These are phyloP conservation scores for Ophiostoma sp. DNA, from an alignment of 2,329 filamentous ascomycete species.

Conservation along the genomic window DNA sequence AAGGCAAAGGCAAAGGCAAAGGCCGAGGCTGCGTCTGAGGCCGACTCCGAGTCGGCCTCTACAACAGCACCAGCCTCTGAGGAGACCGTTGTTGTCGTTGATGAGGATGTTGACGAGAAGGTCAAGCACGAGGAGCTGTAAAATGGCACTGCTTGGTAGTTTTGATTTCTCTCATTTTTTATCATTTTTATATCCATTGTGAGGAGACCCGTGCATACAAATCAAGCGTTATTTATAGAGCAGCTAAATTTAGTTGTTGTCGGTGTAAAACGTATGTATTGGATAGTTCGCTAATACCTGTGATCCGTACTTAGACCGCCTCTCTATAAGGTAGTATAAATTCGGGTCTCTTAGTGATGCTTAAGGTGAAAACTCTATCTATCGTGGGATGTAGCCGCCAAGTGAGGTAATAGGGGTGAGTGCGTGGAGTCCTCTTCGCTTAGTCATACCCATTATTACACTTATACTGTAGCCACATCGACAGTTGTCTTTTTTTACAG, in stretches of 20 bases:
- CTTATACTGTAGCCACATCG: no score
- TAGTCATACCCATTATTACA: no score
- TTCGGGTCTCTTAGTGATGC: no score
- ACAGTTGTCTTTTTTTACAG: not conserved
- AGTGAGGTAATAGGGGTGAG: no score
- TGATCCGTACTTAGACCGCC: no score
- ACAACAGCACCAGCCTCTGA: constrained; percentile 2
- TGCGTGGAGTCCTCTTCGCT: no score
- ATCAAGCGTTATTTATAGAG: not conserved
- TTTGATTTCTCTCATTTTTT: not conserved
- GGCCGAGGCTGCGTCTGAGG: constrained; percentile 29
- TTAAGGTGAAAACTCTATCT: no score
- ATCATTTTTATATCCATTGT: not conserved
- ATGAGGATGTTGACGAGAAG: constrained; percentile 20
- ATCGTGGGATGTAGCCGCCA: no score
- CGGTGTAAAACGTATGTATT: no score
- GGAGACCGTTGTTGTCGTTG: not conserved
- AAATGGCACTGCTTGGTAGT: not conserved
- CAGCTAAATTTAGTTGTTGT: not conserved
- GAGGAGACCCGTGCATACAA: not conserved
- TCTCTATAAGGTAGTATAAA: no score
- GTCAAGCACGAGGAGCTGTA: constrained; percentile 35
- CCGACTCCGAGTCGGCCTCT: constrained; percentile 25
- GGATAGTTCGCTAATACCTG: no score
- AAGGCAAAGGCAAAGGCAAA: constrained; percentile 29